Base-by-base conservation (phyloP, 2,329 filamentous ascomycete species). In the Huntiella moniliformis region DNA sequence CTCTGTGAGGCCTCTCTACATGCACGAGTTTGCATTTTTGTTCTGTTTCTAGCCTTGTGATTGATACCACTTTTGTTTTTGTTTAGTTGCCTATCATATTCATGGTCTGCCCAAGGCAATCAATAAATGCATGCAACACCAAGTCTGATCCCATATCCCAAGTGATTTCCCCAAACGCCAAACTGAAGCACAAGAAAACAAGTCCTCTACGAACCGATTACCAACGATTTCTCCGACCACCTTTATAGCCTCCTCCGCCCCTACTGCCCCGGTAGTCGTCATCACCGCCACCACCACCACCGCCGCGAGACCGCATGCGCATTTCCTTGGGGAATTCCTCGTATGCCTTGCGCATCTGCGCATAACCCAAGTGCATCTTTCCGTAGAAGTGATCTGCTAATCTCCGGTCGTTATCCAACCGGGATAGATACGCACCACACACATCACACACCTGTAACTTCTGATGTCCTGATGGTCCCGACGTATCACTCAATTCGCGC, bases 401-500 rank as follows among this genome's bases (percentile, higher is more conserved):
- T 28, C 91, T 73, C 33, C 91, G 74, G 60, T 98, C 91, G 58
- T 98, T 98, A 59, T 98, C 91, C 31, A 98, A 71, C 16, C 91
- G 68, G 51, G 79, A 86, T 34, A 98, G 71, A 60, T 96, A 98
- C 4, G 91, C 91, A 51, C 91, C 91, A 61, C 91, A 98, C 1
- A 96, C 91, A 62, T 98, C 91, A 69, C 91, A 98, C 40, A 98
- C 91, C 61, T 98, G 91, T 36, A 98, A 69, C 61, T 98, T 98
- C 67, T 98, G 91, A 62, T 98, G 91, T 13, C 91, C 91, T 0
- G 79, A 86, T 0, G 91, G 91, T 0, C 91, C 91, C 18, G 79
- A 84, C 0, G 88, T 96, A 63, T 98, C 91, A 46, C 82, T 82
- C 17, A 98, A 71, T 3, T 81, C 78, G 61, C 94, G 93, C 50